Evolutionary conservation across 306 rosid genomes (phyloP).

Genomic region (Cyamopsis tetragonoloba): DNA sequence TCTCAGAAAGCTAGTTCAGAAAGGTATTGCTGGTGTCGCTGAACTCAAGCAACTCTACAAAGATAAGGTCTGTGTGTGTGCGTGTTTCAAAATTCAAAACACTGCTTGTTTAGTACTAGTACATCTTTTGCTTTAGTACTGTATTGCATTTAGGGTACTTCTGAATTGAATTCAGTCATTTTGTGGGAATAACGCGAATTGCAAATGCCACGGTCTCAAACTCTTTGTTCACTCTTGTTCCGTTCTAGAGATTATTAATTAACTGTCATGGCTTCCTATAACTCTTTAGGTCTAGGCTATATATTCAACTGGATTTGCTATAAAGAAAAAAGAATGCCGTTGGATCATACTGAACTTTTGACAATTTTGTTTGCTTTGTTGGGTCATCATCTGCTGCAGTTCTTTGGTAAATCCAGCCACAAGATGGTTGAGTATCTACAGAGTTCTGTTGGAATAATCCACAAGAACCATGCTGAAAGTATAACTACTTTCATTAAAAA

Average conservation of each 20-base stretch:
- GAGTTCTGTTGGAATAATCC: constrained; percentile 92
- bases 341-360: not conserved
- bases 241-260: not conserved
- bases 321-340: not conserved
- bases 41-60: constrained; percentile 83
- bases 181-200: not conserved
- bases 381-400: constrained; percentile 42
- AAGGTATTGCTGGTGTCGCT: constrained; percentile 84
- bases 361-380: not conserved
- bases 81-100: too few species aligned
- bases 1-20: constrained; percentile 73
- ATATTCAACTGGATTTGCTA: not conserved
- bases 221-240: not conserved
- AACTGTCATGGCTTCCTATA: too few species aligned
- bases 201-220: not conserved
- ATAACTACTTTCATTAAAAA: constrained; percentile 82
- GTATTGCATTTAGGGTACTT: too few species aligned
- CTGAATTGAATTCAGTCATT: too few species aligned
- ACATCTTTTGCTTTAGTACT: too few species aligned
- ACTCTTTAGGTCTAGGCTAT: too few species aligned
- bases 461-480: constrained; percentile 94
- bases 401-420: constrained; percentile 74
- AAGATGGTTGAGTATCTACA: constrained; percentile 88
- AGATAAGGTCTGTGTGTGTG: constrained; percentile 91
- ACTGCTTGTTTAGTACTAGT: too few species aligned